Percentiles rank a stretch among this genome's conserved stretches.
Conservation (phyloP, 202 grass and related monocot genomes). For the Carex sylvatica region DNA sequence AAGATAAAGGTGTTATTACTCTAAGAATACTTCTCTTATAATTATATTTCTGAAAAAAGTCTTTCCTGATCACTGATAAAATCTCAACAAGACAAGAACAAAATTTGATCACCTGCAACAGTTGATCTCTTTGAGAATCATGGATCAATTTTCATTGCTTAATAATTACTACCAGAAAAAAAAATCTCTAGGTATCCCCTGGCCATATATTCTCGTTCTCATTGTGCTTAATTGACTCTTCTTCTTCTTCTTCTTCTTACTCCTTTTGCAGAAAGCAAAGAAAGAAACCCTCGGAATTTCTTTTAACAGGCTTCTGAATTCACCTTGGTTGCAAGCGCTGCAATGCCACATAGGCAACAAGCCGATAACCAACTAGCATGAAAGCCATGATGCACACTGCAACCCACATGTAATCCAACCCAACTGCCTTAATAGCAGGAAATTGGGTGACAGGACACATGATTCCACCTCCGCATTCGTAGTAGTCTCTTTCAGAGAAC, state of each 20-base stretch:
- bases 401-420: slow-evolving; percentile 71
- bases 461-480: slow-evolving; percentile 44
- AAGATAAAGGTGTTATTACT: neutral
- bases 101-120: slow-evolving; percentile 1
- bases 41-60: slow-evolving; percentile 13
- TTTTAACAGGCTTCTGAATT: slow-evolving; percentile 12
- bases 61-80: neutral
- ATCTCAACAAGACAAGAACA: neutral
- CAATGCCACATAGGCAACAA: slow-evolving; percentile 77
- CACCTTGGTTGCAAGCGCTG: slow-evolving; percentile 63
- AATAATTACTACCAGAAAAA: neutral
- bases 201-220: slow-evolving; percentile 5
- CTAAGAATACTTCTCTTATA: slow-evolving; percentile 5
- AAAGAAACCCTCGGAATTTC: neutral
- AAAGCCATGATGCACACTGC: slow-evolving; percentile 91
- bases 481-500: slow-evolving; percentile 48
- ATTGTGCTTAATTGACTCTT: neutral
- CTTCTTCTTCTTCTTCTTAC: neutral
- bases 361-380: slow-evolving; percentile 79
- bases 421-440: slow-evolving; percentile 82
- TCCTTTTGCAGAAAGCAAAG: neutral
- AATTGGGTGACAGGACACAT: slow-evolving; percentile 62
- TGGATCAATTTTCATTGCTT: neutral
- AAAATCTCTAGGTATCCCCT: neutral
- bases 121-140: neutral